Percentiles rank a stretch among this genome's conserved stretches.
Conservation (phyloP, 768 basidiomycete species). For the Phallus indusiatus region DNA sequence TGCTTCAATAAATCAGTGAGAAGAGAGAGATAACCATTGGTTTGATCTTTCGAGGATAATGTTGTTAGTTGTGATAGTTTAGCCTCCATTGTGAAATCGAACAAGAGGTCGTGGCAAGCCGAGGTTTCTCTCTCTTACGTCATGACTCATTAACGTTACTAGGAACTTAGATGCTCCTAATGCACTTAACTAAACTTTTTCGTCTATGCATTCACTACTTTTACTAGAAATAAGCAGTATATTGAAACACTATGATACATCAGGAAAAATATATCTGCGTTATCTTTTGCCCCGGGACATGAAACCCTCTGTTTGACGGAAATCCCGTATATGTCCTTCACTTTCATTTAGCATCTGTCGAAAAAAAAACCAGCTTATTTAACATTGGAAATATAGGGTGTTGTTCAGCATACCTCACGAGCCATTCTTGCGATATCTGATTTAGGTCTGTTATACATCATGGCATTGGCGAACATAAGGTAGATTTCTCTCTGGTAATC, state of each 20-base stretch:
- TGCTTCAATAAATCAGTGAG: slow-evolving; percentile 57
- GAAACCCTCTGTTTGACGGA: slow-evolving; percentile 70
- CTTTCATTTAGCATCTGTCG: slow-evolving; percentile 68
- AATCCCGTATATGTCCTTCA: slow-evolving; percentile 54
- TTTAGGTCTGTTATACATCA: slow-evolving; percentile 90
- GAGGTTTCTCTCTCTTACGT: background rate
- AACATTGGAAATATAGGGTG: background rate
- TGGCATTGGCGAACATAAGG: slow-evolving; percentile 93
- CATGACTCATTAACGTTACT: background rate
- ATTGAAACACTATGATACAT: slow-evolving; percentile 6
- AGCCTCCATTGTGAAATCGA: slow-evolving; percentile 40
- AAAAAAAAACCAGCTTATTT: background rate
- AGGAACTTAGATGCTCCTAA: too few species aligned
- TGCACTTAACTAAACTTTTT: background rate
- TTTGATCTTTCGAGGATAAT: slow-evolving; percentile 80
- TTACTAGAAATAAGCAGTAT: background rate
- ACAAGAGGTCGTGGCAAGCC: background rate
- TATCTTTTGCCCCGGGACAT: slow-evolving; percentile 10
- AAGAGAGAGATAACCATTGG: slow-evolving; percentile 58
- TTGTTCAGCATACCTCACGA: slow-evolving; percentile 59
- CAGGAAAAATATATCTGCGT: background rate
- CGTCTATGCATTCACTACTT: background rate
- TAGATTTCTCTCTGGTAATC: slow-evolving; percentile 88
- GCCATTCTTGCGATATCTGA: slow-evolving; percentile 88
- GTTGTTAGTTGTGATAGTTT: slow-evolving; percentile 53